phyloP scores from a whole-genome alignment of 371 early-diverging fungal species.

The Lichtheimia corymbifera region DNA sequence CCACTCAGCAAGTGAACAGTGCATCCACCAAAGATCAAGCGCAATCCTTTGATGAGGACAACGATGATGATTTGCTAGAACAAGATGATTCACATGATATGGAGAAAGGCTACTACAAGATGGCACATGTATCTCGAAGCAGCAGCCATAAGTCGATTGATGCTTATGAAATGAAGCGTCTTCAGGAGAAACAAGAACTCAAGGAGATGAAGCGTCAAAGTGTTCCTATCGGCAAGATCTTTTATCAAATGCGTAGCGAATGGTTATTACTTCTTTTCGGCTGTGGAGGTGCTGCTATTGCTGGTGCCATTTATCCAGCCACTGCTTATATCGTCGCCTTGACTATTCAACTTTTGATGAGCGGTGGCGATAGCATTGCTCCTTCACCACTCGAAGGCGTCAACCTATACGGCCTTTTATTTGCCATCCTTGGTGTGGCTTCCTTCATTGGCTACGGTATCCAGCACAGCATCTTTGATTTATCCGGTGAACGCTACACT shows the following conservation, averaged over 20 bases:
- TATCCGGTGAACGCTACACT: slow-evolving; percentile 57
- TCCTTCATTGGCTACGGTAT: slow-evolving; percentile 42
- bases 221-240: slow-evolving; percentile 39
- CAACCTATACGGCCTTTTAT: slow-evolving; percentile 75
- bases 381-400: slow-evolving; percentile 45
- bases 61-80: slow-evolving; percentile 23
- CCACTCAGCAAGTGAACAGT: slow-evolving; percentile 19
- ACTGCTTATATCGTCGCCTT: slow-evolving; percentile 35
- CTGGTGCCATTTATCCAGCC: slow-evolving; percentile 49
- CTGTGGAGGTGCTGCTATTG: slow-evolving; percentile 41
- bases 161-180: slow-evolving; percentile 31
- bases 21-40: slow-evolving; percentile 4
- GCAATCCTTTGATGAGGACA: slow-evolving; percentile 4
- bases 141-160: slow-evolving; percentile 25
- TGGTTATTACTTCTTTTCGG: slow-evolving; percentile 41
- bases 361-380: slow-evolving; percentile 12
- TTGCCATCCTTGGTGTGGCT: slow-evolving; percentile 55
- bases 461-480: slow-evolving; percentile 33
- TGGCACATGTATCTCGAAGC: slow-evolving; percentile 1
- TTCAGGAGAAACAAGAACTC: slow-evolving; percentile 35
- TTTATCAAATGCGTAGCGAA: slow-evolving; percentile 31
- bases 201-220: slow-evolving; percentile 36
- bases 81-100: slow-evolving; percentile 1
- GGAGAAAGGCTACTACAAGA: neutral
- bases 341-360: slow-evolving; percentile 23